Base-by-base conservation (phyloP, 768 basidiomycete genomes). In the Coprinopsis sp. region DNA sequence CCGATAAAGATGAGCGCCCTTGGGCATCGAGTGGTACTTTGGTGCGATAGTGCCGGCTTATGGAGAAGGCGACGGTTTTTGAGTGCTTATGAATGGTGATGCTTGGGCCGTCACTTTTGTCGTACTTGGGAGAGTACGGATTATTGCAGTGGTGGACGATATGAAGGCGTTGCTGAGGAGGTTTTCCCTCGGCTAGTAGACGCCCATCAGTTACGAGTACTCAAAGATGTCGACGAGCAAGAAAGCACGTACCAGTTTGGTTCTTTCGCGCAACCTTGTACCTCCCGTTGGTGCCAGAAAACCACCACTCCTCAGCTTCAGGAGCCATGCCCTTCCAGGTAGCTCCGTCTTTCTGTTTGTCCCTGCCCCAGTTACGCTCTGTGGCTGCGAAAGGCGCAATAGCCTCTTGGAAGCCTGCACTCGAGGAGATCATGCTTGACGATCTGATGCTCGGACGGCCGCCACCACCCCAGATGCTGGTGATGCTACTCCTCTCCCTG, bases 31-130 rank as follows among this genome's bases (percentile, higher is more conserved):
- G 47, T 25, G 46, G 44, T 45, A 23, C 44, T 36, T 31, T 55
- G 27, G 49, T 37, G 37, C 41, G 62, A 44, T 84, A 79, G 46
- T 78, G 77, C 19, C 89, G 78, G 62, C 84, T 82, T 38, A 91
- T 78, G 0, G 88, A 89, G 63, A 89, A 90, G 1, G 86, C 89
- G 24, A 77, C 66, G 3, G 84, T 83, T 45, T 84, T 80, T 1
- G 89, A 87, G 58, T 91, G 89, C 54, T 87, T 87, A 64, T 91
- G 90, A 25, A 91, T 79, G 45, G 84, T 81, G 27, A 78, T 73
- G 19, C 71, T 68, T 0, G 87, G 86, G 1, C 85, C 83, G 27
- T 72, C 73, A 25, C 63, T 65, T 5, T 61, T 64, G 28, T 70
- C 71, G 4, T 55, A 49, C 24, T 61, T 62, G n/a, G 66, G 30